Conservation (phyloP, 129 eudicot genomes). For the Arctium lappa region DNA sequence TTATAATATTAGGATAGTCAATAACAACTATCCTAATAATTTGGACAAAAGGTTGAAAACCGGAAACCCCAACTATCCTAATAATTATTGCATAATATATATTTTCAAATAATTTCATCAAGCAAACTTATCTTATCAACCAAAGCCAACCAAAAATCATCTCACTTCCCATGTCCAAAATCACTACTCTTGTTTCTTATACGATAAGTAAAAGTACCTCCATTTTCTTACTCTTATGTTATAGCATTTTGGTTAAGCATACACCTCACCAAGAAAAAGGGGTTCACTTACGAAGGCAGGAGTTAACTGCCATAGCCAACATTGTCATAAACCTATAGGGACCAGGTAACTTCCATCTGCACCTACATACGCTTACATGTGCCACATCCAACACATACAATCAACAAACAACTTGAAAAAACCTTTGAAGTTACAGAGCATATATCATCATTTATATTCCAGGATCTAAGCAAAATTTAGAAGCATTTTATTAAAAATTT, state of each 20-base stretch:
- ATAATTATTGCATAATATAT: neutral
- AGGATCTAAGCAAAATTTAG: neutral
- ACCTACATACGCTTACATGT: neutral
- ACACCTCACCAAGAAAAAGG: neutral
- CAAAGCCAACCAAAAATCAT: constrained; percentile 2
- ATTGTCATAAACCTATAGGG: neutral
- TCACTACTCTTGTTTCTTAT: neutral
- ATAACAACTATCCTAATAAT: neutral
- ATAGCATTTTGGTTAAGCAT: neutral
- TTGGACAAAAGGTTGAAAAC: neutral
- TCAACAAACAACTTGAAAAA: neutral
- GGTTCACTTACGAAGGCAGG: neutral
- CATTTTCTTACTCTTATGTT: neutral
- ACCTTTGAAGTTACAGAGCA: neutral
- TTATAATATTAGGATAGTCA: neutral
- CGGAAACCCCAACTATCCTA: neutral
- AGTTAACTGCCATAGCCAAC: neutral
- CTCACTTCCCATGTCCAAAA: neutral
- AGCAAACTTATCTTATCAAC: neutral
- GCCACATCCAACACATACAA: neutral
- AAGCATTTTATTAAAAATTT: neutral
- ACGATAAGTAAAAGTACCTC: neutral
- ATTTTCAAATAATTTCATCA: neutral
- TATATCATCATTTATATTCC: neutral
- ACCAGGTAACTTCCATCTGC: neutral